A percentile compares a stretch with the other conserved stretches of the same genome.
phyloP scores from a whole-genome alignment of 495 filamentous ascomycete genomes.

The Hypoxylon lienhwacheense region DNA sequence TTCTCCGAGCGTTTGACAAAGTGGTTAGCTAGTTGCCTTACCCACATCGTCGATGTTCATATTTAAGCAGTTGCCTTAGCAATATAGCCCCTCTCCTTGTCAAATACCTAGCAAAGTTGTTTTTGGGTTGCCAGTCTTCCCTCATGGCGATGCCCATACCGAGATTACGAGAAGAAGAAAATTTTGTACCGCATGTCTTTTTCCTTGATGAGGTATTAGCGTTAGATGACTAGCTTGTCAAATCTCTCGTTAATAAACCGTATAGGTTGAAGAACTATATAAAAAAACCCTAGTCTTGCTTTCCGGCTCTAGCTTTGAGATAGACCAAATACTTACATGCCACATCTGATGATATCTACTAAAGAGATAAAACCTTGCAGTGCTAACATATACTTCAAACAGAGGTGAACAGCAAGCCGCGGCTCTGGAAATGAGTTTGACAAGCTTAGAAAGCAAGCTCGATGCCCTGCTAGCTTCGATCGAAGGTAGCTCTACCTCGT shows the following conservation, averaged over 20 bases:
- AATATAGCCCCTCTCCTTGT: constrained; percentile 7
- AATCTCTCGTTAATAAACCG: not conserved
- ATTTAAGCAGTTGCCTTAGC: constrained; percentile 7
- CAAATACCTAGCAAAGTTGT: constrained; percentile 17
- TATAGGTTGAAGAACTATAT: not conserved
- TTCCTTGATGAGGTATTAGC: too few species aligned
- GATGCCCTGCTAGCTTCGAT: constrained; percentile 54
- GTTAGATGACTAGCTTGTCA: not conserved
- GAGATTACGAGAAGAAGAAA: not conserved
- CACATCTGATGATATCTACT: constrained; percentile 1
- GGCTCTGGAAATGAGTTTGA: constrained; percentile 56
- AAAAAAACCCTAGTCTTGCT: not conserved
- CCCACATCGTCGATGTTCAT: constrained; percentile 6
- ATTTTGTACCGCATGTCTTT: constrained; percentile 3
- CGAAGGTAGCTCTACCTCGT: constrained; percentile 21
- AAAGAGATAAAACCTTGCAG: not conserved
- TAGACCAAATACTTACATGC: constrained; percentile 7
- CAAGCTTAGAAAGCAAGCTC: constrained; percentile 55
- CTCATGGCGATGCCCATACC: constrained; percentile 5
- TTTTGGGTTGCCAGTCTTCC: constrained; percentile 6
- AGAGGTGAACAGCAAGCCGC: constrained; percentile 60
- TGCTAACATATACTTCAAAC: constrained; percentile 22
- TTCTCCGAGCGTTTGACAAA: constrained; percentile 7
- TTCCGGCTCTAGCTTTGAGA: constrained; percentile 1
- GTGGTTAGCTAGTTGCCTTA: constrained; percentile 1